Evolutionary conservation across 208 protist species (phyloP).

Genomic region (Angomonas desouzai): DNA sequence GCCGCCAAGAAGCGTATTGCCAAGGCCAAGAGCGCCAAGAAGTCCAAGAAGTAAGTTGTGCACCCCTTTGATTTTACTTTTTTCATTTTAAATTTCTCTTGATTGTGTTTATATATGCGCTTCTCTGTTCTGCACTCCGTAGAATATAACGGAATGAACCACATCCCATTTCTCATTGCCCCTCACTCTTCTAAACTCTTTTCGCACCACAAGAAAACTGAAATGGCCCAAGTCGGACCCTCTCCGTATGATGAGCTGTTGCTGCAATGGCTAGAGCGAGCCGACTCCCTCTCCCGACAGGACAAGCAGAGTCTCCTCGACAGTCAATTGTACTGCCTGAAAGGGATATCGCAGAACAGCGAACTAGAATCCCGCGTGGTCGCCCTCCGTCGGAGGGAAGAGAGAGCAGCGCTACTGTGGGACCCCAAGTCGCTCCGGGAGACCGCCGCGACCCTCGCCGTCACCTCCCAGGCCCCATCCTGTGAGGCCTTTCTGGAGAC

Average conservation of each 20-base stretch:
- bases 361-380: neutral
- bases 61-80: constrained; percentile 13
- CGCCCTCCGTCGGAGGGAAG: neutral
- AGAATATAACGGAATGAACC: too few species aligned
- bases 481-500: neutral
- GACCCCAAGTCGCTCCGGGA: neutral
- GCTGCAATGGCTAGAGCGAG: constrained; percentile 26
- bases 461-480: neutral
- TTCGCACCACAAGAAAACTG: neutral
- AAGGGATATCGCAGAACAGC: neutral
- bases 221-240: constrained; percentile 4
- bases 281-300: constrained; percentile 19
- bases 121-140: too few species aligned
- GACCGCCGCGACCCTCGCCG: neutral
- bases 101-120: too few species aligned
- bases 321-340: constrained; percentile 7
- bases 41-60: constrained; percentile 20
- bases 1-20: constrained; percentile 85
- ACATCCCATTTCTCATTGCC: too few species aligned
- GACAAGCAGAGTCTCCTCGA: constrained; percentile 24
- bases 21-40: constrained; percentile 72
- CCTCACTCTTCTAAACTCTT: too few species aligned
- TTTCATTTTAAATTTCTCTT: neutral
- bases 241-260: constrained; percentile 29
- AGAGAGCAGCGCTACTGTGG: neutral